A percentile compares a stretch with the other conserved stretches of the same genome.
Evolutionary conservation across 164 flowering plant species (phyloP).

Genomic region (Annona squamosa): DNA sequence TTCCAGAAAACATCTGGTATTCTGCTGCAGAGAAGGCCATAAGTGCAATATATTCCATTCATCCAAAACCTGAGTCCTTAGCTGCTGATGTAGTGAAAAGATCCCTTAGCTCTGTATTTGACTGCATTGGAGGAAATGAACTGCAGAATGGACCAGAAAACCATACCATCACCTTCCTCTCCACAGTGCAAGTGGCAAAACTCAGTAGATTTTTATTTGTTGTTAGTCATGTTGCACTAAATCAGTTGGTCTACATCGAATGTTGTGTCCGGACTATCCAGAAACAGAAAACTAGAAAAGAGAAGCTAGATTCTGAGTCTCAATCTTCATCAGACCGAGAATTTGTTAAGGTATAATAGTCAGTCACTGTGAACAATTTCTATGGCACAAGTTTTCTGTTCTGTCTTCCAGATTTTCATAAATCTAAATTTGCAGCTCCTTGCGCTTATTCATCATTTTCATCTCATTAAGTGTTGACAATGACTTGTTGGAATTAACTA

Average conservation of each 20-base stretch:
- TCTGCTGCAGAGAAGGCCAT: slow-evolving; percentile 91
- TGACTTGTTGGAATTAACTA: too few relatives aligned
- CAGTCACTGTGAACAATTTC: too few relatives aligned
- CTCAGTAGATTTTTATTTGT: slow-evolving; percentile 77
- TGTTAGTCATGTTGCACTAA: slow-evolving; percentile 76
- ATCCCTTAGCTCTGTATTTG: slow-evolving; percentile 53
- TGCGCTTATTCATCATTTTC: too few relatives aligned
- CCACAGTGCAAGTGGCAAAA: slow-evolving; percentile 57
- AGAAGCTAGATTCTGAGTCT: slow-evolving; percentile 27
- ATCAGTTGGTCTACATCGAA: slow-evolving; percentile 85
- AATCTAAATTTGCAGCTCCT: too few relatives aligned
- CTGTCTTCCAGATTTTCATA: too few relatives aligned
- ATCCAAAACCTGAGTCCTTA: slow-evolving; percentile 80
- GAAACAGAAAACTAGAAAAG: slow-evolving; percentile 60
- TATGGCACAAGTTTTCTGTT: too few relatives aligned
- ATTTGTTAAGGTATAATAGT: slow-evolving; percentile 29
- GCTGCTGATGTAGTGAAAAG: slow-evolving; percentile 69
- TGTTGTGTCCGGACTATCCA: slow-evolving; percentile 67
- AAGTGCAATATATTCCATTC: slow-evolving; percentile 62
- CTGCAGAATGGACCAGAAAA: slow-evolving; percentile 27
- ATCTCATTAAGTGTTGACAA: too few relatives aligned
- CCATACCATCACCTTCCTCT: slow-evolving; percentile 18
- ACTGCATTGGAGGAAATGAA: slow-evolving; percentile 29
- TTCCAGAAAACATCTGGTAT: slow-evolving; percentile 84
- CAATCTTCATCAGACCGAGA: slow-evolving; percentile 23